Conservation (phyloP, 108 stramenopile genomes). For the Skeletonema marinoi region DNA sequence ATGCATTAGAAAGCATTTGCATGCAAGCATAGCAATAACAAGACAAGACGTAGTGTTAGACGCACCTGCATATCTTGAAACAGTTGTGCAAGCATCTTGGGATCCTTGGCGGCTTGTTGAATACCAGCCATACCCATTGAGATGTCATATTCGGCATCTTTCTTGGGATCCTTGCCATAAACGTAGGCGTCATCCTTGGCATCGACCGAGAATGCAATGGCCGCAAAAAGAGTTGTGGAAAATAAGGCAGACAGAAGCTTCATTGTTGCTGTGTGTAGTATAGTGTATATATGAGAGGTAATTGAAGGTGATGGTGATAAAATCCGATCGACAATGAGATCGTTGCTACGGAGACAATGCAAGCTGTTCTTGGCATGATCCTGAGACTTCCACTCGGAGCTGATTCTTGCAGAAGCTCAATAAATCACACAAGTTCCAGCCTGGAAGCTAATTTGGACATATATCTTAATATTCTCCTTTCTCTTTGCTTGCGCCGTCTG, state of each 20-base stretch:
- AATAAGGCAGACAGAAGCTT: slow-evolving; percentile 48
- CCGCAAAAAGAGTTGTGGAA: slow-evolving; percentile 49
- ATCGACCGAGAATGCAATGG: slow-evolving; percentile 31
- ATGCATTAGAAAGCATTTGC: neutral
- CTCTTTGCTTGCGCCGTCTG: neutral
- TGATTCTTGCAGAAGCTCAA: neutral
- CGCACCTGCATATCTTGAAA: slow-evolving; percentile 90
- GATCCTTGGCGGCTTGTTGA: slow-evolving; percentile 82
- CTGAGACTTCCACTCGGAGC: slow-evolving; percentile 1
- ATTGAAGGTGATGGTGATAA: neutral
- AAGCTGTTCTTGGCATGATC: neutral
- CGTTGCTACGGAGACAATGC: neutral
- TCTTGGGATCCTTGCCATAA: slow-evolving; percentile 64
- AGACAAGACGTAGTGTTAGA: neutral
- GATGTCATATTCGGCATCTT: slow-evolving; percentile 67
- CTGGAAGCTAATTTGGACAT: neutral
- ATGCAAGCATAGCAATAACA: neutral
- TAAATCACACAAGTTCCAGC: neutral
- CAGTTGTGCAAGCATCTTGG: slow-evolving; percentile 85
- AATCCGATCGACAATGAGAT: slow-evolving; percentile 1
- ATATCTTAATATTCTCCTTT: neutral
- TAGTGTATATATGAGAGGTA: slow-evolving; percentile 6
- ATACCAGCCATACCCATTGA: slow-evolving; percentile 84
- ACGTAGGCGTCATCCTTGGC: slow-evolving; percentile 29
- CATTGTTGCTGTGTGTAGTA: slow-evolving; percentile 18